A percentile compares a stretch with the other conserved stretches of the same genome.
Evolutionary conservation across 768 basidiomycete species (phyloP).

Genomic region (Gloeopeniophorella convolvens): DNA sequence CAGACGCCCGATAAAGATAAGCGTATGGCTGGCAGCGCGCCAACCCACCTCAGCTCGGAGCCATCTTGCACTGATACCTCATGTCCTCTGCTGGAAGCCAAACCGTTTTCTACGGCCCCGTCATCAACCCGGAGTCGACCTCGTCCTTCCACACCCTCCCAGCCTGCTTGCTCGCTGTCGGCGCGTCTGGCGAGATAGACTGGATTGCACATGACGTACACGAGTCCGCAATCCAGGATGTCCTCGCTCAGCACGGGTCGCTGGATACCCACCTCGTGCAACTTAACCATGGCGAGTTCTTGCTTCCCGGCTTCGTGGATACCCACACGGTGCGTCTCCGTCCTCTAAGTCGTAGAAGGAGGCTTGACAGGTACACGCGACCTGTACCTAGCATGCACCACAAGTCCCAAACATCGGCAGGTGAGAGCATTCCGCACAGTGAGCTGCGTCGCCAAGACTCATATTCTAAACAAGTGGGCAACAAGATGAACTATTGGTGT

Average conservation of each 20-base stretch:
- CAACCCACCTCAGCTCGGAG: too few relatives aligned
- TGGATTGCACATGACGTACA: constrained; percentile 65
- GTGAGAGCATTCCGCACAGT: constrained; percentile 29
- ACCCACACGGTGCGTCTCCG: constrained; percentile 86
- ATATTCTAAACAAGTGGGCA: constrained; percentile 50
- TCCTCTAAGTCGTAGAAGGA: too few relatives aligned
- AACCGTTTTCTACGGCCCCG: constrained; percentile 46
- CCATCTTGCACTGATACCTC: background rate
- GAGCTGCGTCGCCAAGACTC: background rate
- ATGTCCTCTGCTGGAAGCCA: background rate
- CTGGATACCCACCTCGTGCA: constrained; percentile 31
- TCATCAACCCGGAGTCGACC: constrained; percentile 47
- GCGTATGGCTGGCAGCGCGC: too few relatives aligned
- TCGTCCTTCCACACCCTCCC: constrained; percentile 41
- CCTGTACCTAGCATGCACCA: constrained; percentile 84
- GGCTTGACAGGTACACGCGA: too few relatives aligned
- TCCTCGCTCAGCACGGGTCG: constrained; percentile 46
- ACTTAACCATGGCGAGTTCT: constrained; percentile 45
- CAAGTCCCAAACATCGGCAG: constrained; percentile 71
- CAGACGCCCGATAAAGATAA: too few relatives aligned
- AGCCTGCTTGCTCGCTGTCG: constrained; percentile 49
- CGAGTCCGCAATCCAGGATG: constrained; percentile 40
- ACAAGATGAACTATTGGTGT: constrained; percentile 82
- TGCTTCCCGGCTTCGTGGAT: constrained; percentile 87
- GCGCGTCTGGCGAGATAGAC: constrained; percentile 47